phyloP scores from a whole-genome alignment of 371 early-diverging fungal species.

The Mucor lusitanicus region DNA sequence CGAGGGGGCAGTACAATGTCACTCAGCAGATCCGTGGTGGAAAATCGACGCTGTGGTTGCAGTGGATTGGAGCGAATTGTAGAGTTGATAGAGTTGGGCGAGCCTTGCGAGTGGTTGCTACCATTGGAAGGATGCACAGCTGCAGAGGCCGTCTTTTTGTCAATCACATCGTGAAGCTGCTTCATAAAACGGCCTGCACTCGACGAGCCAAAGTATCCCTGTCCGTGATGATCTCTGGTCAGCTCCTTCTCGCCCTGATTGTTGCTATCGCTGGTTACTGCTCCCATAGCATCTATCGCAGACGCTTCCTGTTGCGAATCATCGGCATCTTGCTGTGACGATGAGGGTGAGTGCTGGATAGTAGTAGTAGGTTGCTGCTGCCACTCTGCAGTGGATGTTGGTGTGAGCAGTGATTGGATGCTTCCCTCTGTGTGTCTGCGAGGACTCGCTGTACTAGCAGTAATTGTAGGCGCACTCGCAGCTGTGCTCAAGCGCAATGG shows the following conservation, averaged over 20 bases:
- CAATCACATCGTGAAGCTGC: conserved; percentile 27
- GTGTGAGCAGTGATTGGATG: not conserved
- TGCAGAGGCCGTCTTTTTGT: conserved; percentile 19
- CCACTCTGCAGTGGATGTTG: not conserved
- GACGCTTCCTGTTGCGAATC: not conserved
- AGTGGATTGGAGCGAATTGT: not conserved
- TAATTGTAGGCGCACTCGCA: not conserved
- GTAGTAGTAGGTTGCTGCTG: too few relatives aligned
- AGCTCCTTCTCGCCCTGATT: not conserved
- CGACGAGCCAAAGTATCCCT: conserved; percentile 31
- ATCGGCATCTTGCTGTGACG: not conserved
- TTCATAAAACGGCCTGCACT: conserved; percentile 29
- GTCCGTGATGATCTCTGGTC: conserved; percentile 9
- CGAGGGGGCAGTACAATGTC: conserved; percentile 28
- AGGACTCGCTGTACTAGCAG: not conserved
- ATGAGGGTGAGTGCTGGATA: not conserved
- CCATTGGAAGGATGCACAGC: not conserved
- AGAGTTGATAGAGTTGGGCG: not conserved
- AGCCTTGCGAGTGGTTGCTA: conserved; percentile 2
- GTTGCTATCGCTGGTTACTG: conserved; percentile 17
- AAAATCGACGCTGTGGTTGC: not conserved
- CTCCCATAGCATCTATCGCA: conserved; percentile 28
- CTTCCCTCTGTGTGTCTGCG: not conserved
- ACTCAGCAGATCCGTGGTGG: conserved; percentile 5
- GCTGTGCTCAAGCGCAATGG: not conserved